A percentile compares a stretch with the other conserved stretches of the same genome.
phyloP scores from a whole-genome alignment of 805 yeast species.

The Metschnikowia proteae region DNA sequence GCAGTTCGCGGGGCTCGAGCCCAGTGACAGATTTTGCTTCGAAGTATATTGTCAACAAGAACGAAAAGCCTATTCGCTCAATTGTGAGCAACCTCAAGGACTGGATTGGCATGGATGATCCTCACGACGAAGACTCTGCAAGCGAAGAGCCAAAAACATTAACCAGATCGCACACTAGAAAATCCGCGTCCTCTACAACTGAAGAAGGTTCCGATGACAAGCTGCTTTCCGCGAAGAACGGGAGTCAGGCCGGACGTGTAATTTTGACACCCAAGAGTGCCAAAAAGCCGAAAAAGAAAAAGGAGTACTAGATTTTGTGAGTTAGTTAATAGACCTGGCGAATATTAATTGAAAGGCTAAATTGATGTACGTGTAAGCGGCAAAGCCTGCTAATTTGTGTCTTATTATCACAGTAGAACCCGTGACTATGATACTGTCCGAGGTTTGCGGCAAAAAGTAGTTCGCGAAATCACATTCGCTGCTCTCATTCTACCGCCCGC shows the following conservation, averaged over 20 bases:
- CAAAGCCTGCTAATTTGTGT: too few species aligned
- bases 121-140: slow-evolving; percentile 28
- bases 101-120: slow-evolving; percentile 36
- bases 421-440: neutral
- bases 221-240: neutral
- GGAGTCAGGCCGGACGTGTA: neutral
- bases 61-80: slow-evolving; percentile 27
- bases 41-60: slow-evolving; percentile 56
- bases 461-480: neutral
- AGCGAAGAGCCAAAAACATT: slow-evolving; percentile 18
- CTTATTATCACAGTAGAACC: too few species aligned
- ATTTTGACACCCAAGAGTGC: slow-evolving; percentile 5
- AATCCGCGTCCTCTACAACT: neutral
- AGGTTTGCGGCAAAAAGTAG: neutral
- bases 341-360: slow-evolving; percentile 4
- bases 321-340: slow-evolving; percentile 7
- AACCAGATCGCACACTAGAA: slow-evolving; percentile 2
- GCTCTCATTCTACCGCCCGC: neutral
- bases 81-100: slow-evolving; percentile 40
- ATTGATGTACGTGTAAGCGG: neutral
- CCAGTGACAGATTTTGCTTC: slow-evolving; percentile 69
- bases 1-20: slow-evolving; percentile 32
- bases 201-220: neutral
- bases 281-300: slow-evolving; percentile 2
- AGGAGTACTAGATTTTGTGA: neutral